Evolutionary conservation across 2,329 filamentous ascomycete genomes (phyloP).

Genomic region (Botrytis pseudocinerea): DNA sequence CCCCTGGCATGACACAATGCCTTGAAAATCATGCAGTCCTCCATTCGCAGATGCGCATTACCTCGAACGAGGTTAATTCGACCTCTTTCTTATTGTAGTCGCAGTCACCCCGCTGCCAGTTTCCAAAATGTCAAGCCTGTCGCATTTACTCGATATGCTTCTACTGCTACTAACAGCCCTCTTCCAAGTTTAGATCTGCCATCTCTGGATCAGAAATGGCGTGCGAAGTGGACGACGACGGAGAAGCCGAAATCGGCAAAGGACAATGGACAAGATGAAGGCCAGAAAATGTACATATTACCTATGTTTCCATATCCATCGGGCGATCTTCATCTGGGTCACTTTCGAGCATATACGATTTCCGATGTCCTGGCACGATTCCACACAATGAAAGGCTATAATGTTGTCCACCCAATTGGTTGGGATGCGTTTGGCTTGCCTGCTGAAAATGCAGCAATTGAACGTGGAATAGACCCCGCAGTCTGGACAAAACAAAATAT

Average conservation of each 20-base stretch:
- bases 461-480: conserved; percentile 74
- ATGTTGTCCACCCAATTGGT: conserved; percentile 85
- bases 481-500: conserved; percentile 83
- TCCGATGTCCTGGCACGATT: conserved; percentile 82
- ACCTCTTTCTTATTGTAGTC: neutral
- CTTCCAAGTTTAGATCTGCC: conserved; percentile 31
- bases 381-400: conserved; percentile 69
- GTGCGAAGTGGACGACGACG: conserved; percentile 28
- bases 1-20: neutral
- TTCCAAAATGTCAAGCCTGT: neutral
- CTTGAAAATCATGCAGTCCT: conserved; percentile 17
- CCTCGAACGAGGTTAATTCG: conserved; percentile 10
- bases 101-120: neutral
- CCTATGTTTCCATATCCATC: conserved; percentile 96
- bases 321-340: conserved; percentile 80
- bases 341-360: conserved; percentile 86
- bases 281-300: conserved; percentile 64
- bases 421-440: conserved; percentile 93
- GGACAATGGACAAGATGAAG: neutral
- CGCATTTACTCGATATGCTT: neutral
- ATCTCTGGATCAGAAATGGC: conserved; percentile 37
- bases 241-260: neutral
- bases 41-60: conserved; percentile 20
- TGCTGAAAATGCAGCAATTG: conserved; percentile 87
- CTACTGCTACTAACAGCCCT: neutral